Base-by-base conservation (phyloP, 2,329 filamentous ascomycete species). In the Paraconiothyrium brasiliense region DNA sequence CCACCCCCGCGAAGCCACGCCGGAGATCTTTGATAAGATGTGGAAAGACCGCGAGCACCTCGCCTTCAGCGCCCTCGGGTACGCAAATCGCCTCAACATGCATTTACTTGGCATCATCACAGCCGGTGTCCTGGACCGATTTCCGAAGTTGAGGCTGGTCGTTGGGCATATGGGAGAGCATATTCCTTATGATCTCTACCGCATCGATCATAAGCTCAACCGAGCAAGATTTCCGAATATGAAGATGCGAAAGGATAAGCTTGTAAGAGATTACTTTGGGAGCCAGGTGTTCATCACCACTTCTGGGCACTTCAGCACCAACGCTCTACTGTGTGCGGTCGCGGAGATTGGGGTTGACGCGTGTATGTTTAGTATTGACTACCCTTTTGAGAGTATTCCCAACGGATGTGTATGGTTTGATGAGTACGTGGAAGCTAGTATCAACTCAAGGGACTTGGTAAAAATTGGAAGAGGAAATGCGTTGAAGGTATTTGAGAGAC, bases 31-130 rank as follows among this genome's bases (percentile, higher is more conserved):
- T 65, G 85, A 88, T 5, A 85, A 85, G 69, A 81, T 88, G 27
- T 89, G 84, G 81, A 84, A 83, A 1, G 81, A 87, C 67, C 81
- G 86, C 34, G 84, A 84, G 70, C 89, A 84, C 80, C 82, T 89
- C 39, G 76, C 88, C 46, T 87, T 87, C 0, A 65, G 64, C 16
- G 66, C 69, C 3, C 64, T 71, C 16, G 64, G 66, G 13, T 71
- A 68, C 56, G 69, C 69, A 20, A 83, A 88, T 0, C 85, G 84
- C 4, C 86, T 89, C 52, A 84, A 81, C 61, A 81, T 89, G 0
- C 87, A 89, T 70, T 75, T 84, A 0, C 78, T 90, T 2, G 82
- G 82, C 0, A 81, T 84, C 77, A 78, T 84, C 2, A 84, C 81
- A 5, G 82, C 82, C 63, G 82, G 83, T 14, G 80, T 83, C 9